phyloP scores from a whole-genome alignment of 2,329 filamentous ascomycete species.

The Aureobasidium zeae region DNA sequence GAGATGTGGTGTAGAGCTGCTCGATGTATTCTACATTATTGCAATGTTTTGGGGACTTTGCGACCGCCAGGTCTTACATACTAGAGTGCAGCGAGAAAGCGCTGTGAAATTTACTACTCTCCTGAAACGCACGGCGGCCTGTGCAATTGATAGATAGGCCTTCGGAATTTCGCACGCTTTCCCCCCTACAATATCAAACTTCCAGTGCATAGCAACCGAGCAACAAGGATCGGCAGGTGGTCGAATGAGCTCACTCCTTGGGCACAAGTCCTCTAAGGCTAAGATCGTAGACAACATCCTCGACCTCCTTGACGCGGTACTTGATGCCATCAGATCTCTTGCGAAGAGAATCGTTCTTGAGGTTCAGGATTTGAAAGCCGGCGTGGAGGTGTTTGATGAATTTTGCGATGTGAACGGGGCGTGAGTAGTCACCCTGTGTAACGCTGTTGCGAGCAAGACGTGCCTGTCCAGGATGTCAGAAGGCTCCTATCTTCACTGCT shows the following conservation, averaged over 20 bases:
- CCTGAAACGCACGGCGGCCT: too few species aligned
- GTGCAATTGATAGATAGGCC: too few species aligned
- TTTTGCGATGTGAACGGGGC: slow-evolving; percentile 77
- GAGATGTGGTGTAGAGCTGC: too few species aligned
- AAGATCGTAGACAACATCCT: slow-evolving; percentile 95
- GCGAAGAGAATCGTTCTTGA: slow-evolving; percentile 89
- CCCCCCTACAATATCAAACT: too few species aligned
- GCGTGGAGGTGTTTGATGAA: slow-evolving; percentile 95
- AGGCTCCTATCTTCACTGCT: not conserved
- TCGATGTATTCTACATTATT: too few species aligned
- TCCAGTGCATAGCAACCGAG: too few species aligned
- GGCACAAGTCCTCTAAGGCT: slow-evolving; percentile 69
- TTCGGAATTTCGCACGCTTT: too few species aligned
- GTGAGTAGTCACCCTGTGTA: slow-evolving; percentile 75
- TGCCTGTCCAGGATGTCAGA: slow-evolving; percentile 36
- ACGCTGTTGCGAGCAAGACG: slow-evolving; percentile 91
- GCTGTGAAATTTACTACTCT: too few species aligned
- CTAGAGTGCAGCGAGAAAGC: too few species aligned
- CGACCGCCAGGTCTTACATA: too few species aligned
- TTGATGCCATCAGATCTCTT: slow-evolving; percentile 89
- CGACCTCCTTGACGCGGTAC: slow-evolving; percentile 94
- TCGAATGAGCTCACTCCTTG: slow-evolving; percentile 3
- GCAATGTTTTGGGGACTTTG: too few species aligned
- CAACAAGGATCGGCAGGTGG: not conserved
- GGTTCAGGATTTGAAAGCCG: slow-evolving; percentile 91